phyloP scores from a whole-genome alignment of 2,329 filamentous ascomycete genomes.

The Trichoderma brevicompactum region DNA sequence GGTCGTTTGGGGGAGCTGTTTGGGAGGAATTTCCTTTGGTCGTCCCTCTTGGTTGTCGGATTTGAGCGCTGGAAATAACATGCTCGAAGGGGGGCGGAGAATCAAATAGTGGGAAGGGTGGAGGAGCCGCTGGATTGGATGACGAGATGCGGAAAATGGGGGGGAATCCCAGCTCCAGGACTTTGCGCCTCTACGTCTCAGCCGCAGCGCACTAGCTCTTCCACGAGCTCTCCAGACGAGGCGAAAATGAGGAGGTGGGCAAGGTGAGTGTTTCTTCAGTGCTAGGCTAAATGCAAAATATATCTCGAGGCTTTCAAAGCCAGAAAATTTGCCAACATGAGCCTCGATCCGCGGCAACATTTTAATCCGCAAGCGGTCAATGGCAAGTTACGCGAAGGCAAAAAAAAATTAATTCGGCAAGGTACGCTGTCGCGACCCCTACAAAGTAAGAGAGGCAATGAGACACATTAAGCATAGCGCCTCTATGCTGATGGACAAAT shows the following conservation, averaged over 20 bases:
- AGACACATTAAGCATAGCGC: too few relatives aligned
- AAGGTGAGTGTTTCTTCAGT: background rate
- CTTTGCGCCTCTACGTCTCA: slow-evolving; percentile 7
- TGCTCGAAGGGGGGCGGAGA: slow-evolving; percentile 9
- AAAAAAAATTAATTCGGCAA: too few relatives aligned
- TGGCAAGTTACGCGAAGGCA: too few relatives aligned
- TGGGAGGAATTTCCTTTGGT: slow-evolving; percentile 12
- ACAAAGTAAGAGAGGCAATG: too few relatives aligned
- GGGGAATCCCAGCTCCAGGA: slow-evolving; percentile 1
- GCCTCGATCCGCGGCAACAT: slow-evolving; percentile 3
- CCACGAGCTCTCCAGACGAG: background rate
- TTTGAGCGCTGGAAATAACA: slow-evolving; percentile 39
- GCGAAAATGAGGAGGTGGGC: slow-evolving; percentile 1
- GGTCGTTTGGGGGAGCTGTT: slow-evolving; percentile 11
- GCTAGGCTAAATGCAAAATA: too few relatives aligned
- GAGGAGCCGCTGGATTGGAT: slow-evolving; percentile 15
- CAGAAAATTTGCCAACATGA: background rate
- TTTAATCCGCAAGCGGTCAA: slow-evolving; percentile 6
- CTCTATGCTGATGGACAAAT: background rate
- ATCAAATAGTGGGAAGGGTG: slow-evolving; percentile 24
- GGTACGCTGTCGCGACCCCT: too few relatives aligned
- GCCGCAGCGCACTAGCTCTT: slow-evolving; percentile 25
- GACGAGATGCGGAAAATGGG: slow-evolving; percentile 10
- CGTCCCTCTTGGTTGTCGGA: slow-evolving; percentile 25
- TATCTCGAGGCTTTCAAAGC: background rate